A percentile compares a stretch with the other conserved stretches of the same genome.
Conservation (phyloP, 73 alveolate species). For the Tetrahymena thermophila region DNA sequence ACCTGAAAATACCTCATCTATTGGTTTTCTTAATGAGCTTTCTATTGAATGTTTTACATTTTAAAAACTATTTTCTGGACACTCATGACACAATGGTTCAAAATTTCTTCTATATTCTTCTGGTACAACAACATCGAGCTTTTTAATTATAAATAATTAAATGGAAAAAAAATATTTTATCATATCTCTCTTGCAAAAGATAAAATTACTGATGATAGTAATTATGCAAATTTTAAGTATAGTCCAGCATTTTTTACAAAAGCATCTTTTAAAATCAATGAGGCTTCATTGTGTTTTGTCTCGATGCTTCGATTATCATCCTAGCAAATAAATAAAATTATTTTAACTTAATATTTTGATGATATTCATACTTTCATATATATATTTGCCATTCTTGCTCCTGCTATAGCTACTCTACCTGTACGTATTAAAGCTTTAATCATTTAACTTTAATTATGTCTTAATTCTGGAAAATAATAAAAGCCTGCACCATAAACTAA, state of each 20-base stretch:
- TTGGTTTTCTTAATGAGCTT: conserved; percentile 28
- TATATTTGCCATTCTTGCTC: conserved; percentile 32
- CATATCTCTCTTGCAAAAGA: neutral
- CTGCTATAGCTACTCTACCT: conserved; percentile 34
- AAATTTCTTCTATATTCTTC: conserved; percentile 53
- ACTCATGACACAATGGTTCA: conserved; percentile 55
- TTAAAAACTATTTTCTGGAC: conserved; percentile 40
- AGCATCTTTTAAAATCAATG: conserved; percentile 47
- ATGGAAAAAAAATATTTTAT: neutral
- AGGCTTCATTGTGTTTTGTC: conserved; percentile 42
- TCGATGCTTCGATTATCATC: conserved; percentile 29
- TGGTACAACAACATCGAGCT: conserved; percentile 56
- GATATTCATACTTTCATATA: conserved; percentile 2
- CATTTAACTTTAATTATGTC: conserved; percentile 15
- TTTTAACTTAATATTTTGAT: neutral
- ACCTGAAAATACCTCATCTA: conserved; percentile 54
- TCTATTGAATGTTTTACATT: conserved; percentile 40
- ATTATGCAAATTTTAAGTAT: conserved; percentile 57
- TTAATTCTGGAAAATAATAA: conserved; percentile 25
- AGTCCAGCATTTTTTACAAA: conserved; percentile 62
- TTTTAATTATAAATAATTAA: neutral
- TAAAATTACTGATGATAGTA: conserved; percentile 42
- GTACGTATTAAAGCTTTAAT: conserved; percentile 18
- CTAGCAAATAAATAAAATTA: neutral
- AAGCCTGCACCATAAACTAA: conserved; percentile 1